Evolutionary conservation across 148 eudicot species (phyloP).

Genomic region (Spergularia bocconei): DNA sequence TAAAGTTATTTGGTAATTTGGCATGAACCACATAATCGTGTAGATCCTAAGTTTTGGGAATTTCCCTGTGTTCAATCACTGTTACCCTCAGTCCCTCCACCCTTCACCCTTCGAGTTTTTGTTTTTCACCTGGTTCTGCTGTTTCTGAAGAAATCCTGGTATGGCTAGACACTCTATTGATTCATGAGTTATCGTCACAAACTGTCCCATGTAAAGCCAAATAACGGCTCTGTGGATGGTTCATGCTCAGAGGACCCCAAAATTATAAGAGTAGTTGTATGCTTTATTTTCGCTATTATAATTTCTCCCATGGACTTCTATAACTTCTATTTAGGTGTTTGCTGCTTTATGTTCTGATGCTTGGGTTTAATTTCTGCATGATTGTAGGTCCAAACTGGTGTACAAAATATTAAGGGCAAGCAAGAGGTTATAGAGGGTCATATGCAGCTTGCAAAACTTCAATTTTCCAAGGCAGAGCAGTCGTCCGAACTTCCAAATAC

Average conservation of each 20-base stretch:
- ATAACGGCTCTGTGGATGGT: too few relatives aligned
- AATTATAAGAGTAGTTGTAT: too few relatives aligned
- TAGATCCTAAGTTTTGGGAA: neutral
- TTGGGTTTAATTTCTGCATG: conserved; percentile 1
- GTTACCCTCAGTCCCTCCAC: too few relatives aligned
- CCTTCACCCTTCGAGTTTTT: neutral
- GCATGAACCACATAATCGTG: neutral
- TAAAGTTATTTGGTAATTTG: neutral
- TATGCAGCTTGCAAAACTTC: conserved; percentile 57
- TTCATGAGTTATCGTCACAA: too few relatives aligned
- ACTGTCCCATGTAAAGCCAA: too few relatives aligned
- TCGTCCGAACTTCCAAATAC: conserved; percentile 36
- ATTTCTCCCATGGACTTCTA: too few relatives aligned
- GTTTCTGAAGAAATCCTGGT: too few relatives aligned
- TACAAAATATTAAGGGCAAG: conserved; percentile 64
- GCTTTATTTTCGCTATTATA: too few relatives aligned
- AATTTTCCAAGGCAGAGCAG: conserved; percentile 47
- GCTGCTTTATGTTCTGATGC: neutral
- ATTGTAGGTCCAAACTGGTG: conserved; percentile 68
- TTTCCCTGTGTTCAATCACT: neutral
- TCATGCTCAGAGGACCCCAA: too few relatives aligned
- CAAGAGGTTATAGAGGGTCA: conserved; percentile 80
- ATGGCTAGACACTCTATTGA: too few relatives aligned
- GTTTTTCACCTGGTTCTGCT: neutral
- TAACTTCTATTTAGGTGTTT: neutral